These are phyloP conservation scores for Tricladium varicosporioides DNA, from an alignment of 2,329 filamentous ascomycete species.

Conservation along the genomic window DNA sequence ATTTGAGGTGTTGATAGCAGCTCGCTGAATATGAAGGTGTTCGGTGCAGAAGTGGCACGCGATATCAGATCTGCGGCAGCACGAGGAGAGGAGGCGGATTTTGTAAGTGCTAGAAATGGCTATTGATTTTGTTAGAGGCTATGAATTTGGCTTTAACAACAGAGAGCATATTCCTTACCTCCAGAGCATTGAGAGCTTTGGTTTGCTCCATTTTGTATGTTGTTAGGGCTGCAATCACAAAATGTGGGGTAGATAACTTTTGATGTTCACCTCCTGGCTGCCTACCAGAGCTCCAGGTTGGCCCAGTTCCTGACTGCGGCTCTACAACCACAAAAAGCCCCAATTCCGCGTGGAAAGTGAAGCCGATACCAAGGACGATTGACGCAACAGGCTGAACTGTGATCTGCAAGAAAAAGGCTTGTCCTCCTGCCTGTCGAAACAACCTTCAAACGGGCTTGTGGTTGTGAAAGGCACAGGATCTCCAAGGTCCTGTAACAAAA, in stretches of 20 bases:
- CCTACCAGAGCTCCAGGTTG: constrained; percentile 7
- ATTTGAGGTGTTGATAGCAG: constrained; percentile 81
- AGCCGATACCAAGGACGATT: background rate
- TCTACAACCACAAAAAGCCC: background rate
- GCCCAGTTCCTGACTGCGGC: background rate
- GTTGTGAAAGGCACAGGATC: background rate
- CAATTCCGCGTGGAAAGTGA: background rate
- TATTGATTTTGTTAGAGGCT: constrained; percentile 40
- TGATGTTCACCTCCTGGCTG: constrained; percentile 8
- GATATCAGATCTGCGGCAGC: constrained; percentile 82
- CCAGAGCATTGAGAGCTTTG: constrained; percentile 62
- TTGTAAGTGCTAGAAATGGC: constrained; percentile 88
- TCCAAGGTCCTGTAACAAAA: background rate
- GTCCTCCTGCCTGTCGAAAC: background rate
- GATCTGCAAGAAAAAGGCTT: constrained; percentile 1
- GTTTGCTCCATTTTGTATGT: constrained; percentile 65
- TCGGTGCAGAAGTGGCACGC: constrained; percentile 83
- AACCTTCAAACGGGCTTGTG: background rate
- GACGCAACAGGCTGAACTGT: background rate
- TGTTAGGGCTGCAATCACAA: background rate
- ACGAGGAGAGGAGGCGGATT: constrained; percentile 78
- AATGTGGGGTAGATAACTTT: background rate
- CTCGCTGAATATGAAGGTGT: constrained; percentile 92
- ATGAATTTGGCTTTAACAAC: background rate
- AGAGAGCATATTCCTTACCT: constrained; percentile 42